Evolutionary conservation across 768 basidiomycete genomes (phyloP).

Genomic region (Coprinopsis sp.): DNA sequence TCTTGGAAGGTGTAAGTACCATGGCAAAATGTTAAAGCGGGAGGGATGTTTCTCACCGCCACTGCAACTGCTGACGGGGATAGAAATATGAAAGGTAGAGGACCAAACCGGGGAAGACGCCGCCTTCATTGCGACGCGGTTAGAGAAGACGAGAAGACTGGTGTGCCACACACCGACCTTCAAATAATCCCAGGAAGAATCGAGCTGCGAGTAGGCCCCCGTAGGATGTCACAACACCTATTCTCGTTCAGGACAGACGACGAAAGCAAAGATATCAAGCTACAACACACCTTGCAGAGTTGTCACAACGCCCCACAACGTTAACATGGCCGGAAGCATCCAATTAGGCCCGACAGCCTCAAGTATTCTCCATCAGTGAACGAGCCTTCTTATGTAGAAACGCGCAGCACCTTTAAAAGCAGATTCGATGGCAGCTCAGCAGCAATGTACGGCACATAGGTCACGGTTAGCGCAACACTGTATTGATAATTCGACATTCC

Average conservation of each 20-base stretch:
- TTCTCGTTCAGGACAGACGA: background rate
- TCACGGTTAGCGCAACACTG: conserved; percentile 44
- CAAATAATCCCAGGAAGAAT: conserved; percentile 50
- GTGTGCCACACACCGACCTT: conserved; percentile 27
- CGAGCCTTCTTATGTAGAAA: background rate
- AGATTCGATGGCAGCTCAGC: conserved; percentile 62
- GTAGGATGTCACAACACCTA: conserved; percentile 46
- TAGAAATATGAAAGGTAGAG: conserved; percentile 56
- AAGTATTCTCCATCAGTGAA: background rate
- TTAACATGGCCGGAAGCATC: conserved; percentile 56
- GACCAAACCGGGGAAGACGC: conserved; percentile 55
- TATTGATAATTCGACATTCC: conserved; percentile 46
- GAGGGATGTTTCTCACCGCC: conserved; percentile 31
- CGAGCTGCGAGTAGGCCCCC: conserved; percentile 41
- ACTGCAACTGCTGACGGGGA: conserved; percentile 44
- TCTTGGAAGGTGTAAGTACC: conserved; percentile 28
- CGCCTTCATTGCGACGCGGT: conserved; percentile 32
- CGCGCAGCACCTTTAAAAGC: conserved; percentile 41
- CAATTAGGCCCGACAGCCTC: conserved; percentile 53
- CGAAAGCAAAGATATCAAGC: background rate
- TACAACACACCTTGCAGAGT: conserved; percentile 48
- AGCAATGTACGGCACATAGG: conserved; percentile 50
- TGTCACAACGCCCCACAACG: conserved; percentile 62
- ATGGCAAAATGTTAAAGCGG: conserved; percentile 25
- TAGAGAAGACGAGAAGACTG: too few relatives aligned